Evolutionary conservation across 495 filamentous ascomycete species (phyloP).

Genomic region (Penicillium fimorum): DNA sequence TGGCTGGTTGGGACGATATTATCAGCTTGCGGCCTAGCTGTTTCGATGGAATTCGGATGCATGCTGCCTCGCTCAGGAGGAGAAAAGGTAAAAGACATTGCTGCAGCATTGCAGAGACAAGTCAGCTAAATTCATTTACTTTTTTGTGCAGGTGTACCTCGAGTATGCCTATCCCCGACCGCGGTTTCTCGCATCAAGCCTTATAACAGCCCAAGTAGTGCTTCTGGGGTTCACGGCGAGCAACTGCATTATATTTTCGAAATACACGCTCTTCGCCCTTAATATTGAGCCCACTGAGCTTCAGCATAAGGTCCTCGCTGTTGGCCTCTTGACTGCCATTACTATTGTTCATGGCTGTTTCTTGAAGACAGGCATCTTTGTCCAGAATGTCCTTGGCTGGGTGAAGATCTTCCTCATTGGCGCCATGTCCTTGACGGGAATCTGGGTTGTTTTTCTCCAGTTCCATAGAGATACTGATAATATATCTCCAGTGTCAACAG

Average conservation of each 20-base stretch:
- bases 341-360: slow-evolving; percentile 43
- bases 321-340: slow-evolving; percentile 35
- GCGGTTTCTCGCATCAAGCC: slow-evolving; percentile 64
- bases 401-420: slow-evolving; percentile 48
- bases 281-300: slow-evolving; percentile 33
- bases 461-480: slow-evolving; percentile 21
- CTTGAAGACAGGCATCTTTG: slow-evolving; percentile 36
- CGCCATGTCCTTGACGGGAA: slow-evolving; percentile 44
- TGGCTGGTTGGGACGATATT: slow-evolving; percentile 65
- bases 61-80: slow-evolving; percentile 72
- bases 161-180: slow-evolving; percentile 72
- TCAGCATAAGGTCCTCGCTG: slow-evolving; percentile 37
- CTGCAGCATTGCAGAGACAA: not conserved
- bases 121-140: slow-evolving; percentile 7
- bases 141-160: slow-evolving; percentile 55
- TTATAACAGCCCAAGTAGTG: slow-evolving; percentile 66
- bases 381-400: slow-evolving; percentile 50
- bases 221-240: slow-evolving; percentile 64
- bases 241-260: slow-evolving; percentile 47
- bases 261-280: slow-evolving; percentile 45
- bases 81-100: slow-evolving; percentile 48
- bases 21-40: slow-evolving; percentile 56
- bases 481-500: slow-evolving; percentile 1
- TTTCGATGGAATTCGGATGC: slow-evolving; percentile 67
- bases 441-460: slow-evolving; percentile 41